Evolutionary conservation across 31 red algal species (phyloP).

Genomic region (Asparagopsis taxiformis): DNA sequence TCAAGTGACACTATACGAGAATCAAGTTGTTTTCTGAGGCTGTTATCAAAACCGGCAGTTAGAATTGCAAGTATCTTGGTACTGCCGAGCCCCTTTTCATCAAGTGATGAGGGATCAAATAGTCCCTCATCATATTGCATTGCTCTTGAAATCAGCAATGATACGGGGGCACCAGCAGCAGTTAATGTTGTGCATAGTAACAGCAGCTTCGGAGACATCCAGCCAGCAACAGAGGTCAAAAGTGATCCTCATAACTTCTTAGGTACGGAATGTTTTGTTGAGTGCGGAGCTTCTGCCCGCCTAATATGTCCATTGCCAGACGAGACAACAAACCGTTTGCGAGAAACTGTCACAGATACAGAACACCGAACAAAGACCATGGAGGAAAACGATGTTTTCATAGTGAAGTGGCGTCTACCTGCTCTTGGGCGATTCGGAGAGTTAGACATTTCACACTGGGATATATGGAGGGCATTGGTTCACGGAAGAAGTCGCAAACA

Average conservation of each 20-base stretch:
- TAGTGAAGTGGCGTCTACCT: conserved; percentile 34
- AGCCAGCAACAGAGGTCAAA: too few relatives aligned
- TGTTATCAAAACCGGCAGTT: conserved; percentile 26
- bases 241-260: too few relatives aligned
- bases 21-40: conserved; percentile 24
- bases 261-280: conserved; percentile 57
- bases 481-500: background rate
- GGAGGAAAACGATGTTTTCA: conserved; percentile 4
- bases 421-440: conserved; percentile 36
- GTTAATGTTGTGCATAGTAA: conserved; percentile 14
- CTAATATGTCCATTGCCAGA: conserved; percentile 19
- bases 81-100: background rate
- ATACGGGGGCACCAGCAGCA: conserved; percentile 37
- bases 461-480: conserved; percentile 4
- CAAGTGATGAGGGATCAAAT: background rate
- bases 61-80: conserved; percentile 16
- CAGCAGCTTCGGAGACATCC: too few relatives aligned
- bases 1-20: conserved; percentile 26
- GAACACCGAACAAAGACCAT: background rate
- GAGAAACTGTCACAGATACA: background rate
- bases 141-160: conserved; percentile 35
- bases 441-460: conserved; percentile 3
- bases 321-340: conserved; percentile 11
- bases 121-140: background rate
- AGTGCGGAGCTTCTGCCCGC: conserved; percentile 41